These are phyloP conservation scores for Saturnispora mendoncae DNA, from an alignment of 805 yeast genomes.

Conservation along the genomic window DNA sequence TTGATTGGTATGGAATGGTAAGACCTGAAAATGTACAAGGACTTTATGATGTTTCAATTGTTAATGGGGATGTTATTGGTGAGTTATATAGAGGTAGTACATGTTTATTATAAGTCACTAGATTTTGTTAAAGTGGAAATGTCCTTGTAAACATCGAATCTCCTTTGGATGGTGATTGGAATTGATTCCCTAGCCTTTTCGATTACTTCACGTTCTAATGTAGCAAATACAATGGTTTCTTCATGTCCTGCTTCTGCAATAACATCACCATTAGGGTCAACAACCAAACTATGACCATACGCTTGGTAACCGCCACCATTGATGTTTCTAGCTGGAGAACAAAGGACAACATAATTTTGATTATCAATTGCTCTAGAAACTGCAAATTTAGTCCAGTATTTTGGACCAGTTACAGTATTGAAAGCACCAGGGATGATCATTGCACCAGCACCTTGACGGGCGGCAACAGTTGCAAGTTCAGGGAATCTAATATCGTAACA, in stretches of 20 bases:
- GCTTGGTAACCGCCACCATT: conserved; percentile 48
- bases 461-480: conserved; percentile 62
- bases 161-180: conserved; percentile 61
- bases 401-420: conserved; percentile 76
- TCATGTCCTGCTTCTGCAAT: conserved; percentile 68
- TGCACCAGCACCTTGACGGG: conserved; percentile 60
- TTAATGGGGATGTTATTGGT: conserved; percentile 40
- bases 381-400: conserved; percentile 74
- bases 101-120: conserved; percentile 11
- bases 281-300: conserved; percentile 59
- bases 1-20: conserved; percentile 74
- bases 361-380: conserved; percentile 69
- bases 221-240: conserved; percentile 70
- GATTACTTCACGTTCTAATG: conserved; percentile 54
- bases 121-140: conserved; percentile 24
- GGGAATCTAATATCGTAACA: conserved; percentile 80
- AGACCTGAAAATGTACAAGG: conserved; percentile 59
- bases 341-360: conserved; percentile 61
- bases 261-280: conserved; percentile 52
- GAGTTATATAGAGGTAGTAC: conserved; percentile 39
- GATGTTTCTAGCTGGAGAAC: conserved; percentile 80
- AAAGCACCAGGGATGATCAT: conserved; percentile 82
- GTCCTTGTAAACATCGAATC: conserved; percentile 57
- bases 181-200: conserved; percentile 52
- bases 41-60: conserved; percentile 46